Conservation (phyloP, 805 yeast genomes). For the Ogataea methanolica region DNA sequence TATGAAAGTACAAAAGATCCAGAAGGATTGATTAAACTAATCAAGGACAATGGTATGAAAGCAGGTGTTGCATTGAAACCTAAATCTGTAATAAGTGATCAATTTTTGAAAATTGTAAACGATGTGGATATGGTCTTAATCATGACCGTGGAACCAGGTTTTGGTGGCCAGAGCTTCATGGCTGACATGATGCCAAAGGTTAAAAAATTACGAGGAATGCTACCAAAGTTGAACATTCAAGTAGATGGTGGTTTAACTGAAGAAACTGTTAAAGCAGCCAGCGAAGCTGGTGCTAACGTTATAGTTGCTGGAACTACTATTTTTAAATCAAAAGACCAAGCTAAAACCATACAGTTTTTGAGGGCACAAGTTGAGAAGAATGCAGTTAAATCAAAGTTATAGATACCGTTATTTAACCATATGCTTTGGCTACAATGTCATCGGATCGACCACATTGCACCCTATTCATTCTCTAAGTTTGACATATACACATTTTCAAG, state of each 20-base stretch:
- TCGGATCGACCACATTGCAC: too few relatives aligned
- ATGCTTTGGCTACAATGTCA: too few relatives aligned
- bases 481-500: too few relatives aligned
- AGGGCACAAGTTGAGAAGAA: conserved; percentile 48
- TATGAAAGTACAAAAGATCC: conserved; percentile 88
- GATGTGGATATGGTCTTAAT: conserved; percentile 89
- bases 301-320: conserved; percentile 97
- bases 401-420: neutral
- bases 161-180: conserved; percentile 98
- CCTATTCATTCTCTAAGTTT: too few relatives aligned
- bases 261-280: conserved; percentile 80
- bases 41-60: conserved; percentile 77
- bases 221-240: conserved; percentile 80
- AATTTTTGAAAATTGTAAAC: conserved; percentile 37
- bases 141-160: conserved; percentile 99
- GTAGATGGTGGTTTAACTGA: conserved; percentile 96
- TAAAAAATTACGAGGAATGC: conserved; percentile 61
- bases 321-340: conserved; percentile 79
- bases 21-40: conserved; percentile 62
- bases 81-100: conserved; percentile 77
- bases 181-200: conserved; percentile 95
- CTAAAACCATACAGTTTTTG: conserved; percentile 64
- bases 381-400: neutral
- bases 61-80: conserved; percentile 96
- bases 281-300: conserved; percentile 97